Percentiles rank a stretch among this genome's conserved stretches.
phyloP scores from a whole-genome alignment of 2,329 filamentous ascomycete species.

The Cladosporium sp. region DNA sequence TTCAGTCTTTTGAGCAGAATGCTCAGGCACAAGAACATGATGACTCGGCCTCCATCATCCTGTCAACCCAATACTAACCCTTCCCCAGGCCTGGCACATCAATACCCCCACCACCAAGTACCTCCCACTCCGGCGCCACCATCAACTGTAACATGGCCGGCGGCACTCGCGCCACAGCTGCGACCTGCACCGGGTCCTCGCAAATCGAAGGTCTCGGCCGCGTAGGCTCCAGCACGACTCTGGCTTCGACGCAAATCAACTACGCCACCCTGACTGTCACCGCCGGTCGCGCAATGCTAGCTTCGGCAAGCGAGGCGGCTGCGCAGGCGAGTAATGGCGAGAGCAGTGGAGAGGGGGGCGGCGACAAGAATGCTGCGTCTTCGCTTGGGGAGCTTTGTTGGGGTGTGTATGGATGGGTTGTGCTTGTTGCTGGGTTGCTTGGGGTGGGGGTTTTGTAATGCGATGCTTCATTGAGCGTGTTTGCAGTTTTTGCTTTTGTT shows the following conservation, averaged over 20 bases:
- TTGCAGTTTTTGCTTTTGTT: neutral
- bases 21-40: no score
- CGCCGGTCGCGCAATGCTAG: slow-evolving; percentile 25
- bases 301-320: slow-evolving; percentile 1
- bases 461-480: neutral
- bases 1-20: no score
- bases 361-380: neutral
- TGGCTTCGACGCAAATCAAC: slow-evolving; percentile 33
- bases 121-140: slow-evolving; percentile 22
- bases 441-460: neutral
- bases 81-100: slow-evolving; percentile 23
- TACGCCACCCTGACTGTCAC: slow-evolving; percentile 35
- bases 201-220: slow-evolving; percentile 31
- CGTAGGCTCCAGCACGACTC: slow-evolving; percentile 32
- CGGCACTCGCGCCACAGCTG: slow-evolving; percentile 25
- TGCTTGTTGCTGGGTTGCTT: neutral
- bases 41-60: no score
- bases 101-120: slow-evolving; percentile 1
- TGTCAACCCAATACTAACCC: neutral
- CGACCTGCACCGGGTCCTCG: slow-evolving; percentile 30
- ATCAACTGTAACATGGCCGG: slow-evolving; percentile 33
- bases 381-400: neutral
- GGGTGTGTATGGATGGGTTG: neutral
- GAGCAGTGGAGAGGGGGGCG: neutral
- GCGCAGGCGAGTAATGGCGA: neutral